Evolutionary conservation across 768 basidiomycete genomes (phyloP).

Genomic region (Macrolepiota dolichaula): DNA sequence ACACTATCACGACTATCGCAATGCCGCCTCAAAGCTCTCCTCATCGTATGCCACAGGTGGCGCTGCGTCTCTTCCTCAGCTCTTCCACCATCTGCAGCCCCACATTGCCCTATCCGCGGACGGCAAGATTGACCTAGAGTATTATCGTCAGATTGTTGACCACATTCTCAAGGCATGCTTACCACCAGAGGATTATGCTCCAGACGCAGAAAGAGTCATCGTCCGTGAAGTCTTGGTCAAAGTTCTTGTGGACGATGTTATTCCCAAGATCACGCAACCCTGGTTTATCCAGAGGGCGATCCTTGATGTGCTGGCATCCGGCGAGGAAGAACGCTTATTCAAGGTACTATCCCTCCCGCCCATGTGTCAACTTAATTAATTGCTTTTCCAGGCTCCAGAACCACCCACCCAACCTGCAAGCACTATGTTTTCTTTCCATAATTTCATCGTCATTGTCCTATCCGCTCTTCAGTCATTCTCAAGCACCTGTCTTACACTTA

Average conservation of each 20-base stretch:
- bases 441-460: conserved; percentile 64
- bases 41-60: conserved; percentile 73
- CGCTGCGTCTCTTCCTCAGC: conserved; percentile 53
- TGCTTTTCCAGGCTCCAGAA: conserved; percentile 20
- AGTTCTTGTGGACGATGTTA: conserved; percentile 62
- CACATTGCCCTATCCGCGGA: conserved; percentile 76
- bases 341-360: conserved; percentile 1
- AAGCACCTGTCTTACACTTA: conserved; percentile 61
- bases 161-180: conserved; percentile 70
- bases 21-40: conserved; percentile 54
- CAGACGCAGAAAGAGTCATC: conserved; percentile 78
- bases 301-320: conserved; percentile 60
- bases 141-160: conserved; percentile 78
- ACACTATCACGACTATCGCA: conserved; percentile 78
- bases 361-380: background rate
- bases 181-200: conserved; percentile 73
- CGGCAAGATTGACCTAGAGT: conserved; percentile 67
- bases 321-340: conserved; percentile 23
- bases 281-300: conserved; percentile 85
- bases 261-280: conserved; percentile 74
- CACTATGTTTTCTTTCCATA: conserved; percentile 40
- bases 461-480: conserved; percentile 74
- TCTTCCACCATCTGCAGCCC: conserved; percentile 82
- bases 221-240: conserved; percentile 82
- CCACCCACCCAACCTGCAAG: conserved; percentile 22